phyloP scores from a whole-genome alignment of 768 basidiomycete species.

The Russula dissimulans region DNA sequence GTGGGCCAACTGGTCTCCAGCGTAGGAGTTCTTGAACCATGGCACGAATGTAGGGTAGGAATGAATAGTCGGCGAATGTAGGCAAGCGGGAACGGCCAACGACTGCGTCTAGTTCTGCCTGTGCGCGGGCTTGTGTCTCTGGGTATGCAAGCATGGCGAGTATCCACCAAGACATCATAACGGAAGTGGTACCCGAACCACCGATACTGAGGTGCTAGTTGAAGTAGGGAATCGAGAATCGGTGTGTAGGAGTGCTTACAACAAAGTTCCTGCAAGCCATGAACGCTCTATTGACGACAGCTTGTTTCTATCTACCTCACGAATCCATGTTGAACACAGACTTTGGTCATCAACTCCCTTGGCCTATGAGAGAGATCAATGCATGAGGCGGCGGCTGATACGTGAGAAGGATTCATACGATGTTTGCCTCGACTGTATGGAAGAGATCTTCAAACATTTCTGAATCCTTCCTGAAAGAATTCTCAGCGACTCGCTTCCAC shows the following conservation, averaged over 20 bases:
- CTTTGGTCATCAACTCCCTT: background rate
- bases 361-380: background rate
- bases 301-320: background rate
- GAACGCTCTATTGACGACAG: background rate
- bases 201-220: background rate
- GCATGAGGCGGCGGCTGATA: too few species aligned
- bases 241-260: background rate
- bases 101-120: background rate
- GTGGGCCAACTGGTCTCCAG: background rate
- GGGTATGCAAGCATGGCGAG: background rate
- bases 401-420: background rate
- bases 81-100: background rate
- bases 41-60: background rate
- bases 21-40: background rate
- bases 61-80: background rate
- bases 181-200: background rate
- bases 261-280: background rate
- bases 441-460: background rate
- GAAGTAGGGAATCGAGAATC: too few species aligned
- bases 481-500: background rate
- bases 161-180: background rate
- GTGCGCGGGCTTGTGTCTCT: background rate
- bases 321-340: background rate
- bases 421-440: background rate
- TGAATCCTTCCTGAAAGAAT: background rate